Evolutionary conservation across 2,329 filamentous ascomycete genomes (phyloP), one percentile per base, ranked within the genome.

Genomic region (Xylariales sp.): DNA sequence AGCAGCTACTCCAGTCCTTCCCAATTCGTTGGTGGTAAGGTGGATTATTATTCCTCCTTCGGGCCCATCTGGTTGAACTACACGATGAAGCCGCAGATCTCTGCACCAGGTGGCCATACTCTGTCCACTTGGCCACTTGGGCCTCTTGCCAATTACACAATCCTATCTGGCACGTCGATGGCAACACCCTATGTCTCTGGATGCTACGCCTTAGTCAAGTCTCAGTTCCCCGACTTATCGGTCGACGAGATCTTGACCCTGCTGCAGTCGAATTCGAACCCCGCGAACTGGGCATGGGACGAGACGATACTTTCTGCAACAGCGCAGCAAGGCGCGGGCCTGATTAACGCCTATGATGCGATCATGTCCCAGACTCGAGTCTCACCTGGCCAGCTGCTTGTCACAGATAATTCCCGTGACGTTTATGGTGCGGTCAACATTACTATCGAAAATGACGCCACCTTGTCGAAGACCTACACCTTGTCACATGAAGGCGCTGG

Each of bases 81-180:
- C 34, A 50, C 51, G 5, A 37, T 61, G 31, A 60, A 61, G 43
- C 59, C 58, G 0, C 47, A 58, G 29, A 43, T 62, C 6, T 55
- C 59, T 7, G 62, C 59, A 3, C 62, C 62, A 1, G 62, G 63
- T 1, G 60, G 60, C 0, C 46, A 55, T 15, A 60, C 64, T 10
- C 52, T 66, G 6, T 56, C 61, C 1, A 63, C 61, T 0, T 64
- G 53, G 45, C 61, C 60, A 0, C 40, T 63, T 3, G 57, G 51
- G 3, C 38, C 48, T 1, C 41, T 50, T 14, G 55, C 55, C 1
- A 57, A 55, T 10, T 66, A 63, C 21, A 54, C 55, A 3, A 58
- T 62, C 20, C 48, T 64, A 14, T 57, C 54, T 2, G 63, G 61
- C 2, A 65, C 63, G 1, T 63, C 59, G 3, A 65, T 65, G 62